Conservation (phyloP, 768 basidiomycete genomes). For the Hypsizygus marmoreus region DNA sequence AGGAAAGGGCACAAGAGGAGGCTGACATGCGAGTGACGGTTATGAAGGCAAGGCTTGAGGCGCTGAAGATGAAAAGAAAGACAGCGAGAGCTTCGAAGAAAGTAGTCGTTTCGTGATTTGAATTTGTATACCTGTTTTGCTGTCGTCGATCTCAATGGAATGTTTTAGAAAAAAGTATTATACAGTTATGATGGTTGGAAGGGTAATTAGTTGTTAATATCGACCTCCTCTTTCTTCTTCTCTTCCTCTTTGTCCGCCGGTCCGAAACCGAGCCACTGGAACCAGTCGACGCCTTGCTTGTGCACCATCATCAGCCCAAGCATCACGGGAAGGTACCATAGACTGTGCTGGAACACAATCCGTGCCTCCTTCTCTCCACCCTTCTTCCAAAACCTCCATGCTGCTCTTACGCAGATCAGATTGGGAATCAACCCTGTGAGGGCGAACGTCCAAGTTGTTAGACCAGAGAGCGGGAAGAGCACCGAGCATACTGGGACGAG, state of each 20-base stretch:
- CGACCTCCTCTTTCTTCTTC: not conserved
- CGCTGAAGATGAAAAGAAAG: constrained; percentile 43
- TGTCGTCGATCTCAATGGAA: too few species aligned
- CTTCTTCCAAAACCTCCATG: constrained; percentile 72
- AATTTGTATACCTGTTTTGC: too few species aligned
- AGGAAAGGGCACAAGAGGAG: constrained; percentile 86
- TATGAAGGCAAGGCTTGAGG: constrained; percentile 68
- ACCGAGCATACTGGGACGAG: constrained; percentile 78
- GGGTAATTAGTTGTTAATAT: too few species aligned
- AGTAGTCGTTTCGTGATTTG: too few species aligned
- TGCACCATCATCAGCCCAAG: constrained; percentile 94
- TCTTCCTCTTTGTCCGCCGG: constrained; percentile 24
- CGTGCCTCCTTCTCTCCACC: constrained; percentile 80
- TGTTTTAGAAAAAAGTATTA: too few species aligned
- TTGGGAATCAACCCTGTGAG: constrained; percentile 79
- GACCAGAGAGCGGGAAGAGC: constrained; percentile 83
- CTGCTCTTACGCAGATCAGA: constrained; percentile 61
- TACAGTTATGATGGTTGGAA: too few species aligned
- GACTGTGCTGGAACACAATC: constrained; percentile 71
- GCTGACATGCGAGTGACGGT: constrained; percentile 73
- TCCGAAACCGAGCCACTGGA: constrained; percentile 55
- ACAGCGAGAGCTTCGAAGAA: constrained; percentile 25
- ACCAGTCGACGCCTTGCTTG: constrained; percentile 85
- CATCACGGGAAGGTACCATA: constrained; percentile 91
- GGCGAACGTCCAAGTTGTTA: constrained; percentile 92